Conservation (phyloP, 2,329 filamentous ascomycete genomes). For the Colletotrichum incanum region DNA sequence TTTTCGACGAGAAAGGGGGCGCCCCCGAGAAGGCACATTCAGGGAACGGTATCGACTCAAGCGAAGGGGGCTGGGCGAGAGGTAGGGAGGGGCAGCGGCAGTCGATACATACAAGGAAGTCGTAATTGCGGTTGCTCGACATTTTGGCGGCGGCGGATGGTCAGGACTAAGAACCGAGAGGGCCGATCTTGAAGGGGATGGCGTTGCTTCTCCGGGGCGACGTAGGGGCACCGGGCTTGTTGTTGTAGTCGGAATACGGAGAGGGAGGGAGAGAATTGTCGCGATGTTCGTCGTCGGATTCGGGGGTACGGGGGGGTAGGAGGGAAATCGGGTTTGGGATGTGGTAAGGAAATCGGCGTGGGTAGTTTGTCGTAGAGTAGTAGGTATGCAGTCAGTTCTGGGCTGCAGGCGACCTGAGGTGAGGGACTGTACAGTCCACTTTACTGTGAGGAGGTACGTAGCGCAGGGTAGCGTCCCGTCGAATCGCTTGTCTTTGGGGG, state of each 20-base stretch:
- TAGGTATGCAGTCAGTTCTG: slow-evolving; percentile 12
- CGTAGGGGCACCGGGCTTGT: slow-evolving; percentile 7
- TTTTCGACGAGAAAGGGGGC: neutral
- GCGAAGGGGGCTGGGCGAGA: slow-evolving; percentile 31
- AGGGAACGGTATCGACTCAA: slow-evolving; percentile 9
- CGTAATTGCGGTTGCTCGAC: slow-evolving; percentile 99
- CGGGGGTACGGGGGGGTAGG: slow-evolving; percentile 24
- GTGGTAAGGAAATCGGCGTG: slow-evolving; percentile 27
- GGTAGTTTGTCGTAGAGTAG: slow-evolving; percentile 28
- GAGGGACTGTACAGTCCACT: slow-evolving; percentile 39
- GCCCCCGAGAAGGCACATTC: neutral
- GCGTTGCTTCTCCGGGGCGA: slow-evolving; percentile 16
- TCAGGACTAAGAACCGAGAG: slow-evolving; percentile 39
- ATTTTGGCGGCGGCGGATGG: slow-evolving; percentile 67
- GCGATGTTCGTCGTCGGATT: slow-evolving; percentile 38
- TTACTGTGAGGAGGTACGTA: slow-evolving; percentile 36
- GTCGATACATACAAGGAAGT: slow-evolving; percentile 86
- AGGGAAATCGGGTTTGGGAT: slow-evolving; percentile 25
- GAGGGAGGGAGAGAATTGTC: slow-evolving; percentile 18
- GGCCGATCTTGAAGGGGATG: slow-evolving; percentile 26
- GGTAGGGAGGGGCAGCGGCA: slow-evolving; percentile 45
- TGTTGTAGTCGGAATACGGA: slow-evolving; percentile 8
- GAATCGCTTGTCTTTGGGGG: slow-evolving; percentile 28
- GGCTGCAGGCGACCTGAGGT: slow-evolving; percentile 30
- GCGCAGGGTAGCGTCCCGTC: slow-evolving; percentile 11